A percentile compares a stretch with the other conserved stretches of the same genome.
phyloP scores from a whole-genome alignment of 139 green algal species.

The Chlamydomonas schloesseri region DNA sequence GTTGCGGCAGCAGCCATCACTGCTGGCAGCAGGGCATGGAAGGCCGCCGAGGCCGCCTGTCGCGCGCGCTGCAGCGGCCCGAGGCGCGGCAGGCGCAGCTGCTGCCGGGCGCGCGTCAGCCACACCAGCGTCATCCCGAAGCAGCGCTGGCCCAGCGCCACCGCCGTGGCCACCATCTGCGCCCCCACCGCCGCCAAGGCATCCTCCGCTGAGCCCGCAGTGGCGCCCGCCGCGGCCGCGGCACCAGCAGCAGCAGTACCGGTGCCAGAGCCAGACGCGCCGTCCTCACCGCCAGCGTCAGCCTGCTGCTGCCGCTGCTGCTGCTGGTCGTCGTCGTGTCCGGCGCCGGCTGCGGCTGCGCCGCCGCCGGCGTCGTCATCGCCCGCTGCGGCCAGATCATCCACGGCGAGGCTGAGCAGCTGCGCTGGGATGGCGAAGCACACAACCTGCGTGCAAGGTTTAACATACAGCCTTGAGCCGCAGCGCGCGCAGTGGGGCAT shows the following conservation, averaged over 20 bases:
- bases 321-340: background rate
- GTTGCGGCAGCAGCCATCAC: too few species aligned
- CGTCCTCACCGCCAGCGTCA: too few species aligned
- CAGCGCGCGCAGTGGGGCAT: too few species aligned
- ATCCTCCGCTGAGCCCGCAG: background rate
- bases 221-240: background rate
- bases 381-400: background rate
- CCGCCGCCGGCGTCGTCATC: background rate
- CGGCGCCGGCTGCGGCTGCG: background rate
- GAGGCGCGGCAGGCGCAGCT: background rate
- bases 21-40: background rate
- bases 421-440: background rate
- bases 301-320: too few species aligned
- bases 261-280: too few species aligned
- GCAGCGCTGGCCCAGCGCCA: background rate
- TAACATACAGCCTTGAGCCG: too few species aligned
- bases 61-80: background rate
- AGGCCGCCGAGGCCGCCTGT: background rate
- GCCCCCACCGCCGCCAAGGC: too few species aligned
- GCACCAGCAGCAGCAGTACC: background rate
- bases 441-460: too few species aligned
- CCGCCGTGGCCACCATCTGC: background rate
- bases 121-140: background rate
- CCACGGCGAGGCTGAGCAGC: background rate
- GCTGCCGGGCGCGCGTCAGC: background rate